Evolutionary conservation across 805 yeast genomes (phyloP).

Genomic region (Isabelozyma rhagii): DNA sequence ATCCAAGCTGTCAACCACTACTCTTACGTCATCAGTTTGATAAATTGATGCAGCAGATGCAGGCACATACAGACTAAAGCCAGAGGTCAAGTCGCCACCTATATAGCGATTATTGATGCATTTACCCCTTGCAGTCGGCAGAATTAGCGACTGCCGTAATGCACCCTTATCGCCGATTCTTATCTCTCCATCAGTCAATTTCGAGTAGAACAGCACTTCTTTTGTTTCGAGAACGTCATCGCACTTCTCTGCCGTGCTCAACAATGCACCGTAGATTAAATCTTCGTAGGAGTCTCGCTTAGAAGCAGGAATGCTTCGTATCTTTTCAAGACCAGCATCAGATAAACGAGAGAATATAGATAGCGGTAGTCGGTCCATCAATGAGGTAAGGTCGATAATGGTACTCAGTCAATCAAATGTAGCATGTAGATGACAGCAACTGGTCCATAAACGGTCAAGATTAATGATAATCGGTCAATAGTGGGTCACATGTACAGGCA

Average conservation of each 20-base stretch:
- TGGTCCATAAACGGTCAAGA: no score
- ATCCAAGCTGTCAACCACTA: slow-evolving; percentile 10
- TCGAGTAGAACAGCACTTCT: background rate
- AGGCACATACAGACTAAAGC: slow-evolving; percentile 9
- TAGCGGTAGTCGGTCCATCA: background rate
- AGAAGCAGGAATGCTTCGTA: background rate
- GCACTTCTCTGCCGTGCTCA: background rate
- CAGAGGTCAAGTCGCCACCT: slow-evolving; percentile 16
- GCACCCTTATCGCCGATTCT: background rate
- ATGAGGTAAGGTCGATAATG: background rate
- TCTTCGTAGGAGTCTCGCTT: background rate
- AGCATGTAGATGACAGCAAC: no score
- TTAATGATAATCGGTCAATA: no score
- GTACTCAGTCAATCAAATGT: no score
- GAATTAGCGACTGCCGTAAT: background rate
- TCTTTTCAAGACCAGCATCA: background rate
- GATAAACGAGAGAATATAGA: background rate
- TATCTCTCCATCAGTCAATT: background rate
- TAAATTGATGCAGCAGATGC: slow-evolving; percentile 9
- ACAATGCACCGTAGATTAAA: background rate
- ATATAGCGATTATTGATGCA: slow-evolving; percentile 3
- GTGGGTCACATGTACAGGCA: no score
- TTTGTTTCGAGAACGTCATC: background rate
- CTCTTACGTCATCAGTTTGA: slow-evolving; percentile 12
- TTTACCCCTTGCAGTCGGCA: background rate